Percentiles rank a stretch among this genome's conserved stretches.
Evolutionary conservation across 768 basidiomycete species (phyloP).

Genomic region (Calvatia gigantea): DNA sequence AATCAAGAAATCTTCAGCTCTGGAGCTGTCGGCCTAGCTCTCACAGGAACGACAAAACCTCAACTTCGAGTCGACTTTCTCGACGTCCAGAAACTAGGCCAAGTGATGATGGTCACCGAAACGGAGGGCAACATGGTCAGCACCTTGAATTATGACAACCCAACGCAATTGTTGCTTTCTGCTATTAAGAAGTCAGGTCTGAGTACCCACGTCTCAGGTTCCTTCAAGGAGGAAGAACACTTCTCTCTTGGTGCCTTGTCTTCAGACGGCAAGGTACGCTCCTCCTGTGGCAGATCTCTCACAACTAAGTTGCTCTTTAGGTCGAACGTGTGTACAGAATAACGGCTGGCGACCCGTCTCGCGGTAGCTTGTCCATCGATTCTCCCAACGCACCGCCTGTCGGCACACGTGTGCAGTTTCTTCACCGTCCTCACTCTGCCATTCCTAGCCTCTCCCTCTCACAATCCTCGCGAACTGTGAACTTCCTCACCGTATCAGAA

Average conservation of each 20-base stretch:
- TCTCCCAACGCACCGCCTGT: constrained; percentile 44
- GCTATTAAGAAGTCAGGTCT: constrained; percentile 41
- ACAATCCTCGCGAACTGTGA: constrained; percentile 6
- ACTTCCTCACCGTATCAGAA: constrained; percentile 16
- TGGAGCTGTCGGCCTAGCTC: constrained; percentile 70
- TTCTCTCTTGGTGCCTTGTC: constrained; percentile 52
- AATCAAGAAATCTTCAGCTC: constrained; percentile 50
- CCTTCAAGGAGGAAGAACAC: constrained; percentile 49
- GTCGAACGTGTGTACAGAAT: constrained; percentile 50
- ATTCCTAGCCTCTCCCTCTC: constrained; percentile 4
- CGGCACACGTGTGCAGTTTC: constrained; percentile 52
- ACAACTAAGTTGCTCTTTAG: constrained; percentile 22
- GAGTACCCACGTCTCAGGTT: constrained; percentile 15
- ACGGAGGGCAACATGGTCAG: constrained; percentile 72
- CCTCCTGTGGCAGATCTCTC: background rate
- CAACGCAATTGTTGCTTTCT: constrained; percentile 54
- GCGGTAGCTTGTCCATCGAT: constrained; percentile 61
- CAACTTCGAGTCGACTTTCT: constrained; percentile 27
- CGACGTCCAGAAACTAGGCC: constrained; percentile 41
- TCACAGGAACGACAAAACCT: constrained; percentile 18
- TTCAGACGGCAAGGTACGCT: constrained; percentile 25
- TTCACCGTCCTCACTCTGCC: constrained; percentile 31
- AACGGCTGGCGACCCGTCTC: constrained; percentile 68
- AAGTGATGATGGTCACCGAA: constrained; percentile 52
- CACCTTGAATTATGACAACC: constrained; percentile 51